phyloP scores from a whole-genome alignment of 1,284 basidiomycete genomes.

The Microbotryomycetes sp. region DNA sequence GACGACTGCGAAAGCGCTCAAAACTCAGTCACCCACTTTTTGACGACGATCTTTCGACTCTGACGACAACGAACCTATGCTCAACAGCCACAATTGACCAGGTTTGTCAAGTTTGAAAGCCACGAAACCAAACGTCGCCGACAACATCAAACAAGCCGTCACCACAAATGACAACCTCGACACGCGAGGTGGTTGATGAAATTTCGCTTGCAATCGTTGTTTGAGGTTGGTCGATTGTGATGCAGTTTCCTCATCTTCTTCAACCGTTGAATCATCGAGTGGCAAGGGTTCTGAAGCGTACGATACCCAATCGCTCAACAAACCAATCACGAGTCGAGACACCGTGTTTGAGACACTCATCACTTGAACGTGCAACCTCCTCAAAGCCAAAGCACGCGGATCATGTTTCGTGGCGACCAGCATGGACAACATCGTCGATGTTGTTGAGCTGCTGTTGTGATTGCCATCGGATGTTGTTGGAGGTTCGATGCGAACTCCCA shows the following conservation, averaged over 20 bases:
- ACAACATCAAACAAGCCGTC: conserved; percentile 12
- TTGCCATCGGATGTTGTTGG: conserved; percentile 4
- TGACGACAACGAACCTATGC: not conserved
- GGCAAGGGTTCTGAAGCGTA: conserved; percentile 3
- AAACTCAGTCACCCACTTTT: too few species aligned
- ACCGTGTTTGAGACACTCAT: conserved; percentile 32
- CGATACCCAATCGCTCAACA: conserved; percentile 29
- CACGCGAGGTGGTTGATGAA: not conserved
- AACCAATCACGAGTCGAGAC: conserved; percentile 30
- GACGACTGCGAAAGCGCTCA: conserved; percentile 12
- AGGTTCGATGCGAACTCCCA: conserved; percentile 7
- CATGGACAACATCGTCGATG: too few species aligned
- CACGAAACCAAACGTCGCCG: conserved; percentile 19
- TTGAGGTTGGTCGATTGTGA: not conserved
- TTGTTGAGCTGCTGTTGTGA: not conserved
- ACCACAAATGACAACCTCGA: conserved; percentile 28
- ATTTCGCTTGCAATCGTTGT: not conserved
- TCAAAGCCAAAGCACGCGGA: conserved; percentile 14
- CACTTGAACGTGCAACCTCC: conserved; percentile 31
- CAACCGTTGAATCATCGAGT: not conserved
- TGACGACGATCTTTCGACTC: not conserved
- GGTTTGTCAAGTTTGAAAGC: conserved; percentile 13
- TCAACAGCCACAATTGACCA: conserved; percentile 24
- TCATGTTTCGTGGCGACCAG: not conserved
- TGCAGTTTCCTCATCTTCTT: not conserved